Base-by-base conservation (phyloP, 202 grass and related monocot species). In the Schoenoplectus triqueter region DNA sequence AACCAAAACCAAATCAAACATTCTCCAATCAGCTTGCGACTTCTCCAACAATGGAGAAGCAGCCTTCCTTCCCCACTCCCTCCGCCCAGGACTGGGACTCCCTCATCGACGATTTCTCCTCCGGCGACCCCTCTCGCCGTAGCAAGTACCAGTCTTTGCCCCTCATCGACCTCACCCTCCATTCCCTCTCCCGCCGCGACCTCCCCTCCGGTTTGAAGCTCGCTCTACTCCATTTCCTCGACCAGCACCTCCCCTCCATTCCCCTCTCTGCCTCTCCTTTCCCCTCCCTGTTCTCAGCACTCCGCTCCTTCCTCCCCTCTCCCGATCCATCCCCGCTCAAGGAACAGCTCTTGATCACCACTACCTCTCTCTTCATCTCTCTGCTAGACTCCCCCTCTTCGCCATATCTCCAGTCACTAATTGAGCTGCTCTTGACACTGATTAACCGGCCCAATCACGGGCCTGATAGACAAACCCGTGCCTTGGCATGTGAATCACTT, bases 381-480 rank as follows among this genome's bases (percentile, higher is more conserved):
- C 72, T 84, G 55, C 80, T 98, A 77, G 51, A 87, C 21, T 51
- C 78, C 5, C 95, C 95, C 15, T 56, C 92, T 40, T 78, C 78
- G 1, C 41, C 88, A 13, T 69, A 81, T 69, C 86, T 98, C 7
- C 72, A 87, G 2, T 84, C 80, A 0, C 86, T 98, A 40, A 88
- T 83, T 42, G 92, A 93, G 69, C 18, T 85, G 41, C 86, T 98
- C 14, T 84, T 95, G 62, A 40, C 85, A 47, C 73, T 91, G 2
- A 88, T 84, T 57, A 93, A 95, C 89, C 89, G 95, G 68, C 92
- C 92, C 66, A 95, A 95, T 80, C 91, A 95, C 70, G 88, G 89
- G 18, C 85, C 88, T 14, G 95, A 98, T 82, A 89, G 95, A 69
- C 89, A 89, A 81, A 92, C 89, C 41, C 95, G 95, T 85, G 87